Conservation (phyloP, 1,284 basidiomycete species). For the Phlebopus sp. region DNA sequence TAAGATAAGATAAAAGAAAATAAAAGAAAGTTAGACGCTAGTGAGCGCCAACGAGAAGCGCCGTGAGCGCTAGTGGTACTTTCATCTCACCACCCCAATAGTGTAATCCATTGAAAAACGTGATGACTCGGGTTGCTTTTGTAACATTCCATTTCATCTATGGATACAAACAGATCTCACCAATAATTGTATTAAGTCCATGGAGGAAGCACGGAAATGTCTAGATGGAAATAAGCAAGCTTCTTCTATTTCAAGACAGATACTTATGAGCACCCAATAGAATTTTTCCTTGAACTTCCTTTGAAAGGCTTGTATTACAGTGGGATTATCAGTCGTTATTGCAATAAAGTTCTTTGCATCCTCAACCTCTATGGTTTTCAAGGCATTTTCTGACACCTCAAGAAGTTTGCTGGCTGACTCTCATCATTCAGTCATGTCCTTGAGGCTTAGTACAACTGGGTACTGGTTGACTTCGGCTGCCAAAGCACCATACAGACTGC, state of each 20-base stretch:
- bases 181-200: conserved; percentile 27
- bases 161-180: conserved; percentile 22
- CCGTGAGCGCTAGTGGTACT: too few relatives aligned
- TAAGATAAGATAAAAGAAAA: too few relatives aligned
- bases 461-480: conserved; percentile 16
- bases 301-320: conserved; percentile 14
- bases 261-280: conserved; percentile 2
- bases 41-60: too few relatives aligned
- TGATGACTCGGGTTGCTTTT: conserved; percentile 20
- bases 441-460: conserved; percentile 21
- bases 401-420: conserved; percentile 23
- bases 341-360: conserved; percentile 7
- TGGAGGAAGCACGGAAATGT: conserved; percentile 22
- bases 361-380: conserved; percentile 11
- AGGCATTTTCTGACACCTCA: conserved; percentile 9
- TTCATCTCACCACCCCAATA: conserved; percentile 21
- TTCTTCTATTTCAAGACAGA: too few relatives aligned
- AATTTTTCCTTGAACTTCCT: conserved; percentile 5
- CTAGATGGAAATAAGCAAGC: too few relatives aligned
- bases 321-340: conserved; percentile 16
- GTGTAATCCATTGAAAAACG: conserved; percentile 32
- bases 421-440: conserved; percentile 25
- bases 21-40: too few relatives aligned
- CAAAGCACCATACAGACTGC: conserved; percentile 25
- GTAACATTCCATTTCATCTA: conserved; percentile 21